Base-by-base conservation (phyloP, 1,284 basidiomycete genomes). In the Cutaneotrichosporon sp. region DNA sequence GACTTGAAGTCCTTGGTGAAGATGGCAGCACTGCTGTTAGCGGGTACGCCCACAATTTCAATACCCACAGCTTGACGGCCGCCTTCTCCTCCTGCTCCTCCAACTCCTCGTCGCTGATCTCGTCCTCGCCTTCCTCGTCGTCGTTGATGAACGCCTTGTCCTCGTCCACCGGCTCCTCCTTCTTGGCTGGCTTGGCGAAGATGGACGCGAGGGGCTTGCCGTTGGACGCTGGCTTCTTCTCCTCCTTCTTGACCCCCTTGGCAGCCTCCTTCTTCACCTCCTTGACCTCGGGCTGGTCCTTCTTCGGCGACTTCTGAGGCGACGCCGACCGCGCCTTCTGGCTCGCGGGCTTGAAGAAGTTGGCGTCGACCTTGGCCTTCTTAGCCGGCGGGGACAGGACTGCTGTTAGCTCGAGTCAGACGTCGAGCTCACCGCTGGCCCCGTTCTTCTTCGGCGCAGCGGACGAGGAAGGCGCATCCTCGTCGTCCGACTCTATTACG, bases 401-500 rank as follows among this genome's bases (percentile, higher is more conserved):
- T 50, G 47, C 18, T 9, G 50, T 59, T 22, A 59, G 58, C 36
- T 31, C 24, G 29, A 7, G 3, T n/a, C n/a, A n/a, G 27, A 4
- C n/a, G 22, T 4, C 2, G 3, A 50, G 11, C 61, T 58, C 53
- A 63, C 62, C 53, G 47, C 64, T 63, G 22, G 45, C 33, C 24
- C 49, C 54, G 16, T 54, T 49, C n/a, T 51, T 61, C n/a, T 46
- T 14, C 18, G 47, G 34, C 13, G 47, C 43, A 45, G 52, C 63
- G 33, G 80, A 81, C 27, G n/a, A n/a, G n/a, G n/a, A n/a, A n/a
- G n/a, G n/a, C n/a, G n/a, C n/a, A n/a, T 78, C 81, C 61, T 89
- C 88, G 29, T 88, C 86, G 61, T 90, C 89, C 0, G 88, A 89
- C 46, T 86, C 82, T 5, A 88, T 71, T 38, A 89, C 80, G 53